These are phyloP conservation scores for Penicillium sp. DNA, from an alignment of 2,329 filamentous ascomycete genomes.

Conservation along the genomic window DNA sequence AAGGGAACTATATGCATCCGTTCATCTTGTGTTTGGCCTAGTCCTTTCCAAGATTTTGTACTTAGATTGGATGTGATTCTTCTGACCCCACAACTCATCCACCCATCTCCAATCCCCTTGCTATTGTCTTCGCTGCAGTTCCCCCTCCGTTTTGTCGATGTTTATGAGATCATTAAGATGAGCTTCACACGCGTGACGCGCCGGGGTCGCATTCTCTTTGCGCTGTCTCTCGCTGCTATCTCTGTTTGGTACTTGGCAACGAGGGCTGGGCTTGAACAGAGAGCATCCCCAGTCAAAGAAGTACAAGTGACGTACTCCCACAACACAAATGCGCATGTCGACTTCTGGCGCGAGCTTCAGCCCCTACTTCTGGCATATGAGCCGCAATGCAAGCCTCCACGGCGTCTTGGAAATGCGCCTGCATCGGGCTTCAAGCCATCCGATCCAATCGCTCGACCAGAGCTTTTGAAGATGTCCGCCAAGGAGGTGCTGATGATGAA, in stretches of 20 bases:
- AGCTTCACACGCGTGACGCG: conserved; percentile 8
- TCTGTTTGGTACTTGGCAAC: conserved; percentile 10
- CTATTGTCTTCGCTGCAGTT: not conserved
- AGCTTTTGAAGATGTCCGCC: conserved; percentile 31
- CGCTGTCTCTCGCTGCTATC: conserved; percentile 3
- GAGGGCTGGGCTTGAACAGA: not conserved
- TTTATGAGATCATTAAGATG: not conserved
- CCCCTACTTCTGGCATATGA: conserved; percentile 30
- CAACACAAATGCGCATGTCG: conserved; percentile 15
- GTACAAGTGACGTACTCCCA: not conserved
- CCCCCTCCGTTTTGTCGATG: not conserved
- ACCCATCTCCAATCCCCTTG: not conserved
- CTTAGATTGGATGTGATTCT: not conserved
- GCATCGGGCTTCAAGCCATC: conserved; percentile 30
- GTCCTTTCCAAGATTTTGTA: not conserved
- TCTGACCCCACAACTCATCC: not conserved
- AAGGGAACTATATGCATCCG: not conserved
- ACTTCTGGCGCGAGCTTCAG: conserved; percentile 38
- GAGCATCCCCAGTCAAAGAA: not conserved
- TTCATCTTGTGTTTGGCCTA: not conserved
- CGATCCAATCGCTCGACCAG: conserved; percentile 30
- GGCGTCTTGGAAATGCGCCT: conserved; percentile 23
- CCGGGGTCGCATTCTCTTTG: conserved; percentile 4
- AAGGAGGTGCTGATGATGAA: conserved; percentile 34
- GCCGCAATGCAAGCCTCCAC: conserved; percentile 30